Evolutionary conservation across 345 rosid species (phyloP), one percentile per base, ranked within the genome.

Genomic region (Salix udensis): DNA sequence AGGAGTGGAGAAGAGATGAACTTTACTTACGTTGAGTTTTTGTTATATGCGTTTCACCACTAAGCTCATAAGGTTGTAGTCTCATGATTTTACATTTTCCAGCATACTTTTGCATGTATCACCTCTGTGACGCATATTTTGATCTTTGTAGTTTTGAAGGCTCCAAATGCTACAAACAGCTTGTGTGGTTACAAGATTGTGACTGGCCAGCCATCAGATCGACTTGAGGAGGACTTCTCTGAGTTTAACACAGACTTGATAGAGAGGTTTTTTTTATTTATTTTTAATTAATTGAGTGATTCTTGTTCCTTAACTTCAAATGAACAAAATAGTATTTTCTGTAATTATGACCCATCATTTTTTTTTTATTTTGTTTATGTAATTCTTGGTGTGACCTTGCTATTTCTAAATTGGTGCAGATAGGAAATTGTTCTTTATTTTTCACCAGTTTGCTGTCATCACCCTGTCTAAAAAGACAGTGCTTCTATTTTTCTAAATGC

Each of bases 121-220:
- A 52, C 23, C 24, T 40, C 2, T 62, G 23, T 39, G 23, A 80
- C 81, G 58, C 74, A 80, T 71, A 84, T 81, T 65, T 21, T 82
- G 74, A 71, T 74, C 55, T 48, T 24, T n/a, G n/a, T n/a, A n/a
- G 42, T 77, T 70, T 30, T 77, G 61, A 78, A 88, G 99, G 99
- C 94, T 81, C 99, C 99, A 19, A 96, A 96, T 88, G 97, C 99
- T 42, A 88, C 97, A 73, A 96, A 96, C 81, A 86, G 97, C 83
- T 83, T 96, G 53, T 96, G 99, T 71, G 99, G 98, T 73, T 94
- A 96, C 86, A 92, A 92, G 83, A 91, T 95, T 80, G 98, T 95
- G 81, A 93, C 98, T 19, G 98, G 98, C 39, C 97, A 95, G 82
- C 98, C 98, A 76, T 95, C 98, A 68, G 97, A 95, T 76, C 88